Evolutionary conservation across 2,329 filamentous ascomycete species (phyloP), one percentile per base, ranked within the genome.

Genomic region (Colletotrichum echinochloae): DNA sequence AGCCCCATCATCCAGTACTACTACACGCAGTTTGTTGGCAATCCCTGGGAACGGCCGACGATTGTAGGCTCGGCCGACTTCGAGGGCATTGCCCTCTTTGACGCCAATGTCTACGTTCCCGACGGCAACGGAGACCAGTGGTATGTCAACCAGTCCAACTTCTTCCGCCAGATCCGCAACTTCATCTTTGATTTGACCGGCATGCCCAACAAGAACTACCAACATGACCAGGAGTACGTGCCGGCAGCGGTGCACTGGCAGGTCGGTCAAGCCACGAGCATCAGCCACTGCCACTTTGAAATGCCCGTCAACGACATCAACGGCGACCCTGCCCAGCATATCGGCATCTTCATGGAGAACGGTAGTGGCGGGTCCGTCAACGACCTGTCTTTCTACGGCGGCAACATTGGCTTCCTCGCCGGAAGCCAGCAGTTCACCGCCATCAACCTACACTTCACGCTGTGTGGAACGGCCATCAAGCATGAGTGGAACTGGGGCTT

Each of bases 401-500:
- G 89, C 71, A 84, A 84, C 4, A 82, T 83, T 20, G 90, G 90
- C 73, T 88, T 89, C 56, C 41, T 83, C 83, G 72, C 39, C 55
- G 89, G 89, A 20, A 90, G 88, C 76, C 89, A 91, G 75, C 91
- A 94, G 77, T 93, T 92, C 76, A 92, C 90, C 3, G 89, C 89
- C 72, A 85, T 89, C 52, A 91, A 92, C 78, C 74, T 93, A 60
- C 86, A 84, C 20, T 93, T 93, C 81, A 89, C 89, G 73, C 83
- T 85, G 76, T 90, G 89, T 79, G 84, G 88, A 73, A 92, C 90
- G 9, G 87, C 88, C 57, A 88, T 93, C 62, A 89, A 86, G 76
- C 88, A 92, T 80, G 87, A 91, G 73, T 94, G 92, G 91, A 87
- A 92, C 79, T 94, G 91, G 91, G 88, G 88, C 35, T 94, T 90